These are phyloP conservation scores for Amanita pseudoporphyria DNA, from an alignment of 768 basidiomycete genomes.

Conservation along the genomic window DNA sequence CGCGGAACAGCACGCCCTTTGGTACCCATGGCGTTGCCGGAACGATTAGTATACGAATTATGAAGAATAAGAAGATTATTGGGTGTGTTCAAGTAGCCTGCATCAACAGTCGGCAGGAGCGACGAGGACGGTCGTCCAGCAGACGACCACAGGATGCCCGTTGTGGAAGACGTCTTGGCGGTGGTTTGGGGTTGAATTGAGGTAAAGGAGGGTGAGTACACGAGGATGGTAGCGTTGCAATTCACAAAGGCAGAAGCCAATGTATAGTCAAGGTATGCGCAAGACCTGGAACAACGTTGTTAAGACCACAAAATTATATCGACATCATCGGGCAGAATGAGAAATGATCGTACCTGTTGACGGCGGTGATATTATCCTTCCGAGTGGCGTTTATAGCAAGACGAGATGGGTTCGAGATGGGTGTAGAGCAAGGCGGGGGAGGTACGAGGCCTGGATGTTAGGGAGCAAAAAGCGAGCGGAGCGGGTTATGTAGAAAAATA, in stretches of 20 bases:
- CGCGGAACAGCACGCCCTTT: conserved; percentile 77
- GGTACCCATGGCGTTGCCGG: conserved; percentile 33
- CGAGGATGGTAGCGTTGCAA: background rate
- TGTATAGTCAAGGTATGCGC: background rate
- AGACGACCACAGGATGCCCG: conserved; percentile 13
- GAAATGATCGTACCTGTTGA: conserved; percentile 3
- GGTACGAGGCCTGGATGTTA: background rate
- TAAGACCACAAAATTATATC: background rate
- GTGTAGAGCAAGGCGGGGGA: background rate
- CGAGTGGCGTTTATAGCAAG: background rate
- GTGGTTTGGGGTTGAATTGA: background rate
- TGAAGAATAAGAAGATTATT: conserved; percentile 7
- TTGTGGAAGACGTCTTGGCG: conserved; percentile 10
- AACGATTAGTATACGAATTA: conserved; percentile 12
- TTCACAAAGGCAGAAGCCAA: background rate
- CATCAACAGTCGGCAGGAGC: conserved; percentile 15
- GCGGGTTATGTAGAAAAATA: conserved; percentile 14
- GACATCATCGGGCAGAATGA: background rate
- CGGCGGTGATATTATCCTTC: background rate
- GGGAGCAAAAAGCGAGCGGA: background rate
- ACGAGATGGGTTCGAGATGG: background rate
- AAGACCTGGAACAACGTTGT: background rate
- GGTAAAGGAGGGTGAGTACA: background rate
- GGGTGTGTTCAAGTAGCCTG: conserved; percentile 19
- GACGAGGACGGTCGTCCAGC: conserved; percentile 14